Evolutionary conservation across 2,329 filamentous ascomycete genomes (phyloP).

Genomic region (Penicillium paneum): DNA sequence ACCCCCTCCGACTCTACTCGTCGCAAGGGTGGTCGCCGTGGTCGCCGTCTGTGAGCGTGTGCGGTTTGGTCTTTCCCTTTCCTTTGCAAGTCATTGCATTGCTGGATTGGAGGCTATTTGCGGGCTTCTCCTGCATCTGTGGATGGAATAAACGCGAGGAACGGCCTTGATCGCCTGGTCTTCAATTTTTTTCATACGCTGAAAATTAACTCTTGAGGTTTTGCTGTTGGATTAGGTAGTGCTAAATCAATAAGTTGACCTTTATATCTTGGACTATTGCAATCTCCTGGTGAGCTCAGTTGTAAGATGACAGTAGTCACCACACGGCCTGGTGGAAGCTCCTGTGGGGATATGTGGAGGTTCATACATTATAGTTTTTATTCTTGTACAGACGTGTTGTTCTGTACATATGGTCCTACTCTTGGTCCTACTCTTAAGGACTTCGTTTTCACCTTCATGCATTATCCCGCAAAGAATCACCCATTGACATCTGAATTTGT

Average conservation of each 20-base stretch:
- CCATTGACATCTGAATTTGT: too few species aligned
- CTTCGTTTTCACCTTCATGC: too few species aligned
- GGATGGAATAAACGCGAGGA: constrained; percentile 54
- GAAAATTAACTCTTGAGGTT: constrained; percentile 27
- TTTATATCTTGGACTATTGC: constrained; percentile 7
- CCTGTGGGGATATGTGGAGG: not conserved
- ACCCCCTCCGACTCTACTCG: constrained; percentile 98
- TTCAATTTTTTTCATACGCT: constrained; percentile 44
- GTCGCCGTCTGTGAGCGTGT: constrained; percentile 92
- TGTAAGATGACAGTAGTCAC: not conserved
- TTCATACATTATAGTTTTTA: not conserved
- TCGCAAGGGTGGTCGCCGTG: constrained; percentile 99
- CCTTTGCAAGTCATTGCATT: constrained; percentile 28
- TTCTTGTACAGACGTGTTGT: not conserved
- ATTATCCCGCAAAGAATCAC: too few species aligned
- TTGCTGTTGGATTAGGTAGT: constrained; percentile 25
- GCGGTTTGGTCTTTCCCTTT: constrained; percentile 31
- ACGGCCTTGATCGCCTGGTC: constrained; percentile 53
- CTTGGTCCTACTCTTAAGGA: too few species aligned
- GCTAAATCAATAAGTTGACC: constrained; percentile 24
- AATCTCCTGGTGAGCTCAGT: not conserved
- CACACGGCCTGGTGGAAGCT: constrained; percentile 6
- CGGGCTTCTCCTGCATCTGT: constrained; percentile 38
- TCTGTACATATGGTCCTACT: too few species aligned
- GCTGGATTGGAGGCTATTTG: constrained; percentile 35